Conservation (phyloP, 768 basidiomycete species). For the Wakefieldia striispora region DNA sequence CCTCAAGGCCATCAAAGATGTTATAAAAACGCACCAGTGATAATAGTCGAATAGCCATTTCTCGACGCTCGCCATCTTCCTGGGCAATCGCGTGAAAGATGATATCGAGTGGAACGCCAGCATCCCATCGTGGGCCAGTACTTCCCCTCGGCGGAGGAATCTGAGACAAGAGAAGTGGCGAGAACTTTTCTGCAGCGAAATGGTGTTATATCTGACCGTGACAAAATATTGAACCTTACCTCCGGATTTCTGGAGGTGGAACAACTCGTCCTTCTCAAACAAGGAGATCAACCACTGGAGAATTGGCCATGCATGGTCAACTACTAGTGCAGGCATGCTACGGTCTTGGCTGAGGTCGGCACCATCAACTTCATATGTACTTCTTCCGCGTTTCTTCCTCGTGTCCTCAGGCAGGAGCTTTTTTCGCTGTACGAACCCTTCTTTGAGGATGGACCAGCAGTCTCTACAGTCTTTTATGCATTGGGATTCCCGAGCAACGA, state of each 20-base stretch:
- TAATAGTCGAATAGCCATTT: constrained; percentile 35
- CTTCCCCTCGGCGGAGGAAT: constrained; percentile 53
- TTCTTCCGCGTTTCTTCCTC: constrained; percentile 34
- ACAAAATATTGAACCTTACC: constrained; percentile 9
- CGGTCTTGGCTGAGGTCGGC: constrained; percentile 20
- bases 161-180: constrained; percentile 55
- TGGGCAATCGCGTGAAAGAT: constrained; percentile 38
- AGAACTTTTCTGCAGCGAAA: constrained; percentile 38
- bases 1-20: not conserved
- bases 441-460: constrained; percentile 61
- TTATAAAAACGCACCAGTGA: constrained; percentile 25
- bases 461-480: constrained; percentile 53
- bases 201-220: constrained; percentile 6
- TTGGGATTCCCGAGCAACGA: constrained; percentile 52
- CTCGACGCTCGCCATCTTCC: constrained; percentile 27
- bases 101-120: constrained; percentile 48
- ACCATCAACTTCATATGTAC: constrained; percentile 25
- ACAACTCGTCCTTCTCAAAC: constrained; percentile 65
- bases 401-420: constrained; percentile 14
- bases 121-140: constrained; percentile 53
- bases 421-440: constrained; percentile 48
- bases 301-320: constrained; percentile 65
- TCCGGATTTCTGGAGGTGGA: constrained; percentile 32
- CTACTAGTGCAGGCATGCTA: constrained; percentile 39
- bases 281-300: constrained; percentile 67